Evolutionary conservation across 2,329 filamentous ascomycete species (phyloP), one percentile per base, ranked within the genome.

Genomic region (Leptographium radiaticola): DNA sequence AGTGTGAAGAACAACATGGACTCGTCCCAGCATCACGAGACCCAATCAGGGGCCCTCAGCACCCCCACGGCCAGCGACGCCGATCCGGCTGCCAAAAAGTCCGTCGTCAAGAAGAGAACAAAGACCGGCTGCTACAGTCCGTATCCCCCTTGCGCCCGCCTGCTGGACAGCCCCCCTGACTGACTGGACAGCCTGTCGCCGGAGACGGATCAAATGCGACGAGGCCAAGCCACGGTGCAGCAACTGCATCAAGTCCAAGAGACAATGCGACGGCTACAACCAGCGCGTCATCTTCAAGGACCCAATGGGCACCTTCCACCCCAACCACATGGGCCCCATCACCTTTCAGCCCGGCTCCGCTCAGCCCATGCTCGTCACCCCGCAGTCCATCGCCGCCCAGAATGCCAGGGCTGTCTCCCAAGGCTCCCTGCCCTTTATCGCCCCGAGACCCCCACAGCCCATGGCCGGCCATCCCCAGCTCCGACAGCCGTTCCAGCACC

Each of bases 171-270:
- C 8, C n/a, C 56, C 56, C 57, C 52, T 62, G 49, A 55, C 49
- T 47, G 54, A 56, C 59, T 52, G 57, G 59, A 25, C 46, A 90
- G 87, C 93, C 55, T 98, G 93, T 70, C 86, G 93, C 59, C 91
- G 87, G 70, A 84, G 93, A 52, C 86, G 93, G 58, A 97, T 98
- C 69, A 98, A 97, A 70, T 98, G 93, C 68, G 93, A 93, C 58
- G 93, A 97, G 67, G 87, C 89, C 62, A 80, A 85, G 50, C 88
- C 88, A 31, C 85, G 78, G 33, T 93, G 88, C 69, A 82, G 77
- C 63, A 94, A 94, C 64, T 94, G 88, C 69, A 81, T 86, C 70
- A 93, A 91, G 64, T 91, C 87, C 18, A 91, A 90, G 68, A 79
- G 88, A 15, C 75, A 82, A 59, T 94, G 88, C 66, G 87, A 93